A percentile compares a stretch with the other conserved stretches of the same genome.
These are phyloP conservation scores for Dendrocalamus sinicus DNA, from an alignment of 176 grass and related monocot genomes.

Conservation along the genomic window DNA sequence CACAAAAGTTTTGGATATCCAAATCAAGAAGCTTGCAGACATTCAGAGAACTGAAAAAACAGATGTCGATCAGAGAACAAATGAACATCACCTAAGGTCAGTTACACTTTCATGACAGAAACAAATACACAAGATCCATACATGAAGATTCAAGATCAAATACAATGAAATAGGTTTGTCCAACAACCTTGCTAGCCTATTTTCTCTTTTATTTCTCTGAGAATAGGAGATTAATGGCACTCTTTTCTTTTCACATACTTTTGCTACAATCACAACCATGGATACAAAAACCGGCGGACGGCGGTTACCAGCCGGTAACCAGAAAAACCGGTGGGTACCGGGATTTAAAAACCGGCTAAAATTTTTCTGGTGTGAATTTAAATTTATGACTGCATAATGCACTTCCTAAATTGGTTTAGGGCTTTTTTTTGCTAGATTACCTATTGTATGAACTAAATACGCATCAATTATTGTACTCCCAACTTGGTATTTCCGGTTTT, in stretches of 20 bases:
- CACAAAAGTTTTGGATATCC: neutral
- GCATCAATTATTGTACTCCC: too few species aligned
- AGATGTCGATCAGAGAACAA: neutral
- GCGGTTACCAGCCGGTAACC: too few species aligned
- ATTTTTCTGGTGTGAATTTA: too few species aligned
- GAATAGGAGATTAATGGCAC: neutral
- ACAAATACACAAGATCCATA: neutral
- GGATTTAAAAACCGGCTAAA: too few species aligned
- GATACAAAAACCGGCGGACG: too few species aligned
- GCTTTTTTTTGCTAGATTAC: too few species aligned
- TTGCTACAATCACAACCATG: neutral
- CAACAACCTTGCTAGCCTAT: neutral
- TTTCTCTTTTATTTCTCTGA: neutral
- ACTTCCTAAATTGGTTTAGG: too few species aligned
- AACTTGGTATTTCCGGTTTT: too few species aligned
- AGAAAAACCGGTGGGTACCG: too few species aligned
- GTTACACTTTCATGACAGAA: neutral
- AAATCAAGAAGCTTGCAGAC: constrained; percentile 17
- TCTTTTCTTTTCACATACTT: neutral
- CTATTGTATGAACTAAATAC: too few species aligned
- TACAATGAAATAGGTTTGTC: neutral
- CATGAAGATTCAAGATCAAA: constrained; percentile 4
- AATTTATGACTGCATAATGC: too few species aligned
- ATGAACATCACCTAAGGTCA: neutral
- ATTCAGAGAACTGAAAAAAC: neutral